These are phyloP conservation scores for Mycena latifolia DNA, from an alignment of 768 basidiomycete species.

Conservation along the genomic window DNA sequence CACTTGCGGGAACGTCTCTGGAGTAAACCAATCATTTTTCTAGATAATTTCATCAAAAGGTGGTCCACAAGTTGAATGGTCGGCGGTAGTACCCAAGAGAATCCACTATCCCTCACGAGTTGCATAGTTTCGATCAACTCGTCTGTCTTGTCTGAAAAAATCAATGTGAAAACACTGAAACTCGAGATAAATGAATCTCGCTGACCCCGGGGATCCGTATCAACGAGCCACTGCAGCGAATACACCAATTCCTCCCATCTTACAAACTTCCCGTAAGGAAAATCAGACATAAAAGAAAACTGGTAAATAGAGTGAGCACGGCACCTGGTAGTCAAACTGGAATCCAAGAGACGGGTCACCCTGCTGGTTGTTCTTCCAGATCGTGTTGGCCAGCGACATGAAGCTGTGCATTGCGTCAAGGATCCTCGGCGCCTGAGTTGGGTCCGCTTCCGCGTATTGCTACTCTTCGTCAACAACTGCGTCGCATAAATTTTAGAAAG, in stretches of 20 bases:
- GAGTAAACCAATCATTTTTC: constrained; percentile 55
- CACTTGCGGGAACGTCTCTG: constrained; percentile 49
- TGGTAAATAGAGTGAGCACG: background rate
- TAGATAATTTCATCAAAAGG: constrained; percentile 2
- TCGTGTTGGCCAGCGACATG: constrained; percentile 46
- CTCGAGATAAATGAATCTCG: background rate
- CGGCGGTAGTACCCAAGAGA: constrained; percentile 48
- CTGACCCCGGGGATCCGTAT: constrained; percentile 53
- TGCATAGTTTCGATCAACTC: constrained; percentile 56
- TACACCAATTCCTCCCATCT: constrained; percentile 47
- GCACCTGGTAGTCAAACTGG: constrained; percentile 53
- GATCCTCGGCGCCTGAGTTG: constrained; percentile 50
- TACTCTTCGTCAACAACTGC: constrained; percentile 24
- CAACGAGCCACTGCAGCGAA: constrained; percentile 54
- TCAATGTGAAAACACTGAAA: background rate
- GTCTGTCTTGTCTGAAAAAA: constrained; percentile 46
- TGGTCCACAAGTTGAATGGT: background rate
- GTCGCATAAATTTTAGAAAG: background rate
- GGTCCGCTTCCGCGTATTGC: constrained; percentile 60
- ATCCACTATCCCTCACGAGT: constrained; percentile 52
- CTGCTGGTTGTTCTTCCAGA: constrained; percentile 51
- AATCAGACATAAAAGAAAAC: background rate
- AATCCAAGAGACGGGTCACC: constrained; percentile 52
- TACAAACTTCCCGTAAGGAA: background rate
- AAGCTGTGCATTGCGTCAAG: constrained; percentile 55